Percentiles rank a stretch among this genome's conserved stretches.
phyloP scores from a whole-genome alignment of 352 stramenopile species.

The Phytophthora fragariaefolia region DNA sequence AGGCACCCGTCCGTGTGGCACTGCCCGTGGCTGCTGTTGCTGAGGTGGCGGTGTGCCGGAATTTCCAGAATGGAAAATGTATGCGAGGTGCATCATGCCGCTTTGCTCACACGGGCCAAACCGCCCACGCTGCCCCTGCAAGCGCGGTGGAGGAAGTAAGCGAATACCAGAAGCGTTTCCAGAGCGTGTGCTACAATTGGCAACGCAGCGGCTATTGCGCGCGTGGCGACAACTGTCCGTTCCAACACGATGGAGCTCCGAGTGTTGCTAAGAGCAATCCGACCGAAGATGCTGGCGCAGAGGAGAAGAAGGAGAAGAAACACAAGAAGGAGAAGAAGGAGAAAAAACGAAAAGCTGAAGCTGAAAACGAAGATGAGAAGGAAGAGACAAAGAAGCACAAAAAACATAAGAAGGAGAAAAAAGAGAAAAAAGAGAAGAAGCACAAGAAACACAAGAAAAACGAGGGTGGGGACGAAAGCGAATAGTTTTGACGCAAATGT shows the following conservation, averaged over 20 bases:
- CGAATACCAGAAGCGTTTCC: slow-evolving; percentile 69
- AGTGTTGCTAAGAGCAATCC: neutral
- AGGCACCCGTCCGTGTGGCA: slow-evolving; percentile 43
- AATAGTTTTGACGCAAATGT: slow-evolving; percentile 15
- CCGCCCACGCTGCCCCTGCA: slow-evolving; percentile 15
- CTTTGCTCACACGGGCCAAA: slow-evolving; percentile 57
- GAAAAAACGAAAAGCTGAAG: slow-evolving; percentile 31
- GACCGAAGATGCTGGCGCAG: slow-evolving; percentile 8
- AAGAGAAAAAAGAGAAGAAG: slow-evolving; percentile 37
- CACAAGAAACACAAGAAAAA: slow-evolving; percentile 43
- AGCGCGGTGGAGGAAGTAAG: slow-evolving; percentile 61
- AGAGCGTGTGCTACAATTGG: slow-evolving; percentile 75
- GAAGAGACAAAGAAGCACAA: slow-evolving; percentile 20
- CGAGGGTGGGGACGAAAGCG: slow-evolving; percentile 28
- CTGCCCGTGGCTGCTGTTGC: slow-evolving; percentile 47
- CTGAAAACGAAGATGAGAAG: slow-evolving; percentile 15
- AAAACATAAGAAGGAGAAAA: slow-evolving; percentile 35
- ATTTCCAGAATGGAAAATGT: slow-evolving; percentile 55
- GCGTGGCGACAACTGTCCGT: slow-evolving; percentile 54
- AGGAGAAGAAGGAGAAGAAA: slow-evolving; percentile 17
- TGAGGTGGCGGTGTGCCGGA: slow-evolving; percentile 57
- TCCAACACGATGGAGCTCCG: slow-evolving; percentile 51
- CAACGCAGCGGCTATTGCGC: slow-evolving; percentile 47
- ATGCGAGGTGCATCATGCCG: slow-evolving; percentile 58
- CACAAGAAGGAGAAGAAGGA: slow-evolving; percentile 40